Percentiles rank a stretch among this genome's conserved stretches.
phyloP scores from a whole-genome alignment of 1,284 basidiomycete species.

The Papiliotrema fonsecae region DNA sequence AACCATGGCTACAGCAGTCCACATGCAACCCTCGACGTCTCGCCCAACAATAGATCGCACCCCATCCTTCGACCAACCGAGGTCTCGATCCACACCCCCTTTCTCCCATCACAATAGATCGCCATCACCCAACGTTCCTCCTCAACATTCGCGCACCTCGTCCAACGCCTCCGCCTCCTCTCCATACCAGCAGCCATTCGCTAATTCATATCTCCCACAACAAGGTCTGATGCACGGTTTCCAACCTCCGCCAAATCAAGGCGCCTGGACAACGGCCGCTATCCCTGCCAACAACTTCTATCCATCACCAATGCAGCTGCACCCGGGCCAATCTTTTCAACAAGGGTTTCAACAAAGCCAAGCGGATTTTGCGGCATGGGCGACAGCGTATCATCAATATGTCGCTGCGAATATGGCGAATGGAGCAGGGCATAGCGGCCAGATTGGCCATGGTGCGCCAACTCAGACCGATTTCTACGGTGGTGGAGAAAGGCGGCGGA shows the following conservation, averaged over 20 bases:
- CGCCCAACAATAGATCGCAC: constrained; percentile 43
- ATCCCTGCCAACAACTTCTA: constrained; percentile 35
- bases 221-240: constrained; percentile 14
- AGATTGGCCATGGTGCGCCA: constrained; percentile 2
- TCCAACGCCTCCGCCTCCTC: constrained; percentile 8
- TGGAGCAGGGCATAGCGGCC: constrained; percentile 20
- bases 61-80: constrained; percentile 37
- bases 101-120: constrained; percentile 19
- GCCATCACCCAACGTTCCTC: constrained; percentile 17
- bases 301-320: constrained; percentile 19
- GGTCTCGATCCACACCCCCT: constrained; percentile 25
- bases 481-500: constrained; percentile 16
- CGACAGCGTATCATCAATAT: constrained; percentile 46
- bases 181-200: constrained; percentile 1
- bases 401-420: constrained; percentile 27
- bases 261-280: constrained; percentile 22
- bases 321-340: constrained; percentile 17
- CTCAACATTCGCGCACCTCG: constrained; percentile 7
- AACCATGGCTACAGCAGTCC: constrained; percentile 38
- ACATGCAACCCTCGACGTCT: constrained; percentile 32
- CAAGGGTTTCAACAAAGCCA: constrained; percentile 33
- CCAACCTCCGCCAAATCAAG: constrained; percentile 3
- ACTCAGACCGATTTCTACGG: constrained; percentile 11
- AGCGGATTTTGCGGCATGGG: constrained; percentile 43
- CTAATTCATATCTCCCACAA: constrained; percentile 5